Percentiles rank a stretch among this genome's conserved stretches.
These are phyloP conservation scores for Boletus coccyginus DNA, from an alignment of 768 basidiomycete genomes.

Conservation along the genomic window DNA sequence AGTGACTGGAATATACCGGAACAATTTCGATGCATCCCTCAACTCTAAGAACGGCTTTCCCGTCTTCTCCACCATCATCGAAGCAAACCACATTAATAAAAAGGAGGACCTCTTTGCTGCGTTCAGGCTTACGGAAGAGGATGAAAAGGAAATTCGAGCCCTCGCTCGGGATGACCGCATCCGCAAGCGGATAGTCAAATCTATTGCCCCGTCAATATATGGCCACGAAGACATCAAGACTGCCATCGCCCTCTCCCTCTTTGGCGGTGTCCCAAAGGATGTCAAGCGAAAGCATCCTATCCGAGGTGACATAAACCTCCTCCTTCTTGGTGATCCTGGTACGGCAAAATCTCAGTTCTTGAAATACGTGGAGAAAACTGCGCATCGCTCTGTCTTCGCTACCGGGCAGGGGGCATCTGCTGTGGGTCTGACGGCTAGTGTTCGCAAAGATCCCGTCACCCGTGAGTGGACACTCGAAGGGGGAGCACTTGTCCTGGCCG, in stretches of 20 bases:
- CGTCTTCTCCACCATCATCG: slow-evolving; percentile 96
- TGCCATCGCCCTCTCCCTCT: slow-evolving; percentile 90
- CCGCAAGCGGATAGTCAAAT: slow-evolving; percentile 96
- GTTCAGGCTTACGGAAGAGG: slow-evolving; percentile 94
- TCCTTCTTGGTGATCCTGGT: slow-evolving; percentile 95
- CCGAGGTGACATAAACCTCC: slow-evolving; percentile 96
- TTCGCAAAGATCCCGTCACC: slow-evolving; percentile 97
- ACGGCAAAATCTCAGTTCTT: slow-evolving; percentile 99
- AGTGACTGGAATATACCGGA: slow-evolving; percentile 96
- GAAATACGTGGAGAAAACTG: slow-evolving; percentile 99
- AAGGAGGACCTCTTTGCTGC: slow-evolving; percentile 99
- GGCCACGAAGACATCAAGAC: slow-evolving; percentile 99
- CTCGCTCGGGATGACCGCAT: slow-evolving; percentile 92
- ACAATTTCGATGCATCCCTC: slow-evolving; percentile 97
- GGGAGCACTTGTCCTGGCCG: slow-evolving; percentile 95
- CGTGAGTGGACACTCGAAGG: slow-evolving; percentile 99
- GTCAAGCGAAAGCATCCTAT: slow-evolving; percentile 96
- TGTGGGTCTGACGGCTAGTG: slow-evolving; percentile 97
- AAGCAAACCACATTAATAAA: slow-evolving; percentile 98
- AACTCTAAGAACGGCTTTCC: slow-evolving; percentile 99
- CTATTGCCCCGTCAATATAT: slow-evolving; percentile 98
- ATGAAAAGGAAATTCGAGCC: slow-evolving; percentile 86
- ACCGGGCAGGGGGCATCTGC: slow-evolving; percentile 98
- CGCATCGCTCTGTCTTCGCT: slow-evolving; percentile 95
- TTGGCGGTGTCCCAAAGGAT: slow-evolving; percentile 92